Conservation (phyloP, 495 filamentous ascomycete species). For the Pyronema domesticum region DNA sequence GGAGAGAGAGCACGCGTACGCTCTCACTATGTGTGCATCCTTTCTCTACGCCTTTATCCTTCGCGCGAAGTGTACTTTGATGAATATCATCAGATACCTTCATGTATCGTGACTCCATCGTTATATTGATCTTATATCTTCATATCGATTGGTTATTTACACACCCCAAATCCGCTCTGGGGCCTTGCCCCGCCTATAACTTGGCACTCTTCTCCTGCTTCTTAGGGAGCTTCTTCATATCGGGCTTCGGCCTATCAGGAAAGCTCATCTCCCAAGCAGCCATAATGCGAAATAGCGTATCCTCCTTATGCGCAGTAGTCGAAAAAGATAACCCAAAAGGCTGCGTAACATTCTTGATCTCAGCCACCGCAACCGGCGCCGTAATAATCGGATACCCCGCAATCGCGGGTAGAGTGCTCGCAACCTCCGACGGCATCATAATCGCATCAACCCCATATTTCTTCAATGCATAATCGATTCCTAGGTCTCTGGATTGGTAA, state of each 20-base stretch:
- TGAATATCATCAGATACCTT: too few species aligned
- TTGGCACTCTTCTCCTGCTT: too few species aligned
- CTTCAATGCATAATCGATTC: constrained; percentile 21
- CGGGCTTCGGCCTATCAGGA: neutral
- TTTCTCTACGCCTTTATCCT: too few species aligned
- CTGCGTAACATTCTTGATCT: neutral
- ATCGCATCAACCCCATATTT: constrained; percentile 8
- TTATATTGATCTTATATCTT: too few species aligned
- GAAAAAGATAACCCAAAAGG: constrained; percentile 8
- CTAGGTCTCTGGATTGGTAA: constrained; percentile 9
- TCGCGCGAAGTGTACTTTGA: too few species aligned
- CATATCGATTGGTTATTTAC: too few species aligned
- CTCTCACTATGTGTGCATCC: too few species aligned
- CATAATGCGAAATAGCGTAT: constrained; percentile 8
- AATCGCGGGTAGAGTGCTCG: neutral
- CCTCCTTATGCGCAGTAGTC: neutral
- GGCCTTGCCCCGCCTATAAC: too few species aligned
- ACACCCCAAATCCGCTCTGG: too few species aligned
- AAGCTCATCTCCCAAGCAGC: constrained; percentile 6
- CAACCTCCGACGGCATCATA: constrained; percentile 4
- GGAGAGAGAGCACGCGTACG: too few species aligned
- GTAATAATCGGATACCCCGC: constrained; percentile 12
- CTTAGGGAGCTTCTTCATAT: neutral
- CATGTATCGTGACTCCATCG: too few species aligned
- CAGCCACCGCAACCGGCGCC: constrained; percentile 3